Evolutionary conservation across 345 rosid species (phyloP).

Genomic region (Bretschneidera sinensis): DNA sequence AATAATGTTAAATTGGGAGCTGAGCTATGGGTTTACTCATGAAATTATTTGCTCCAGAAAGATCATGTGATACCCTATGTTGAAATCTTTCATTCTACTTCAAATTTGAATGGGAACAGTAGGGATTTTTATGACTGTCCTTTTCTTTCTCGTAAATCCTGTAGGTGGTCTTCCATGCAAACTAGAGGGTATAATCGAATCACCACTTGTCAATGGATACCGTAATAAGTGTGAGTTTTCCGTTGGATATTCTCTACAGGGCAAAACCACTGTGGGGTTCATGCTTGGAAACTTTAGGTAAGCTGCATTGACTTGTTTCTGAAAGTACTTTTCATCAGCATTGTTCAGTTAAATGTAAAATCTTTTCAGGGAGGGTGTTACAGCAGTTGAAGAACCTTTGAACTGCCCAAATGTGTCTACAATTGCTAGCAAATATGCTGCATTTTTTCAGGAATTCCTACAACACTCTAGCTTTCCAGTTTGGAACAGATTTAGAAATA

Average conservation of each 20-base stretch:
- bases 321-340: slow-evolving; percentile 14
- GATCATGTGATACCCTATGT: not conserved
- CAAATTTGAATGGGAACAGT: not conserved
- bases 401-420: slow-evolving; percentile 88
- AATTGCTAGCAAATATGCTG: slow-evolving; percentile 67
- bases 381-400: slow-evolving; percentile 88
- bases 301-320: slow-evolving; percentile 7
- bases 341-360: slow-evolving; percentile 14
- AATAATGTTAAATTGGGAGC: not conserved
- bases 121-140: not conserved
- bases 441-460: slow-evolving; percentile 72
- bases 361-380: slow-evolving; percentile 77
- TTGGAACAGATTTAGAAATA: slow-evolving; percentile 87
- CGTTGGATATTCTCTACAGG: slow-evolving; percentile 73
- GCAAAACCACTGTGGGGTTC: slow-evolving; percentile 84
- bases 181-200: slow-evolving; percentile 78
- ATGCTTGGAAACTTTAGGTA: slow-evolving; percentile 95
- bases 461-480: slow-evolving; percentile 67
- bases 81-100: not conserved
- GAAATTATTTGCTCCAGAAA: not conserved
- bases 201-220: slow-evolving; percentile 79
- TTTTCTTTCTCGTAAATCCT: slow-evolving; percentile 1
- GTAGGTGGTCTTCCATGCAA: slow-evolving; percentile 89
- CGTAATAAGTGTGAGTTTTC: slow-evolving; percentile 95
- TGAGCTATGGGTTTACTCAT: not conserved